Percentiles rank a stretch among this genome's conserved stretches.
These are phyloP conservation scores for Aspergillus brunneoviolaceus DNA, from an alignment of 2,329 filamentous ascomycete species.

Conservation along the genomic window DNA sequence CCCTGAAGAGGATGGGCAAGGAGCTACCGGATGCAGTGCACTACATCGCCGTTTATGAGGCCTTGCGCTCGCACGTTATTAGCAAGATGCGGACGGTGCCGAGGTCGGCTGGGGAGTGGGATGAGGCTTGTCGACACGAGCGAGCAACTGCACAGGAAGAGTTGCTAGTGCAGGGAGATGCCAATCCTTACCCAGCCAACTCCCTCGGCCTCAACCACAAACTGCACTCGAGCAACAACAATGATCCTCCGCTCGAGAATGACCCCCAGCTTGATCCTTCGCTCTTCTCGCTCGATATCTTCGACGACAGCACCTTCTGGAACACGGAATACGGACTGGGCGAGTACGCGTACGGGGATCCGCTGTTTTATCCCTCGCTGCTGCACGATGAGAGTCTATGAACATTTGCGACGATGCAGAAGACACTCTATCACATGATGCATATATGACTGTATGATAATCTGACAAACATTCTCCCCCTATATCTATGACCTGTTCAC, in stretches of 20 bases:
- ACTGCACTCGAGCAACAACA: no score
- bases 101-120: background rate
- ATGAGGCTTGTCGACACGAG: background rate
- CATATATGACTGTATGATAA: background rate
- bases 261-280: background rate
- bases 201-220: background rate
- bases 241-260: background rate
- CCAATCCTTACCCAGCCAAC: no score
- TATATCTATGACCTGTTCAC: no score
- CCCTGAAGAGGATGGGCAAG: conserved; percentile 17
- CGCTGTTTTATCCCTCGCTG: conserved; percentile 1
- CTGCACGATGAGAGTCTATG: conserved; percentile 9
- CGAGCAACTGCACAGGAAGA: no score
- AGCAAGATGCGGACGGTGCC: conserved; percentile 1
- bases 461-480: background rate
- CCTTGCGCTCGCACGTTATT: conserved; percentile 10
- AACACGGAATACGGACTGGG: conserved; percentile 32
- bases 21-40: conserved; percentile 21
- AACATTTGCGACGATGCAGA: background rate
- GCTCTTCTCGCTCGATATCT: conserved; percentile 14
- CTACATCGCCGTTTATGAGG: conserved; percentile 24
- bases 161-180: no score
- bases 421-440: no score
- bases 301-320: conserved; percentile 19
- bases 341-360: conserved; percentile 34